Conservation (phyloP, 164 flowering plant species). For the Vitis rupestris region DNA sequence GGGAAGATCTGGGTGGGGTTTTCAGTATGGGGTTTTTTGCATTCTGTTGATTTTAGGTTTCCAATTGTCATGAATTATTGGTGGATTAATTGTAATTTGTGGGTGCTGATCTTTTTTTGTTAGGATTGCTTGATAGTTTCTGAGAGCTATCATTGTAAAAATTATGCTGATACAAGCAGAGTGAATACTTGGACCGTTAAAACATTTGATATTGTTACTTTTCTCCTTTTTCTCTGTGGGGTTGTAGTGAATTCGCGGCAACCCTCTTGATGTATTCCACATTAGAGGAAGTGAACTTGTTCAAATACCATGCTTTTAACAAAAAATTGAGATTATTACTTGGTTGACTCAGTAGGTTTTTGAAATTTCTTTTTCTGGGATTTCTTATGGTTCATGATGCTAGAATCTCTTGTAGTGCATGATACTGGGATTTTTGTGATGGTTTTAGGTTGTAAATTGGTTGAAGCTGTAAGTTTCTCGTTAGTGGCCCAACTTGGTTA, state of each 20-base stretch:
- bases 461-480: too few species aligned
- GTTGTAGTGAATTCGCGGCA: too few species aligned
- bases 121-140: too few species aligned
- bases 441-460: too few species aligned
- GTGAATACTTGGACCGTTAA: too few species aligned
- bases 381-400: too few species aligned
- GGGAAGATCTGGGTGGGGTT: constrained; percentile 21
- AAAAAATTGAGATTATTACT: background rate
- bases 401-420: too few species aligned
- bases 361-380: background rate
- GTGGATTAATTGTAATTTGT: background rate
- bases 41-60: constrained; percentile 6
- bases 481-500: too few species aligned
- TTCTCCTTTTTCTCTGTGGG: background rate
- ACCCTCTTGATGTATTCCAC: background rate
- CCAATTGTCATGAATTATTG: background rate
- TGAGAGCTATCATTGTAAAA: too few species aligned
- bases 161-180: too few species aligned
- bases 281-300: background rate
- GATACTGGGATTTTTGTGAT: too few species aligned
- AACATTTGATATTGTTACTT: background rate
- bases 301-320: background rate
- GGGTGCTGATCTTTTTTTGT: background rate
- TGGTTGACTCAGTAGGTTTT: background rate
- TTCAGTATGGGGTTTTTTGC: background rate